Percentiles rank a stretch among this genome's conserved stretches.
Evolutionary conservation across 495 filamentous ascomycete genomes (phyloP).

Genomic region (Hyaloscypha finlandica): DNA sequence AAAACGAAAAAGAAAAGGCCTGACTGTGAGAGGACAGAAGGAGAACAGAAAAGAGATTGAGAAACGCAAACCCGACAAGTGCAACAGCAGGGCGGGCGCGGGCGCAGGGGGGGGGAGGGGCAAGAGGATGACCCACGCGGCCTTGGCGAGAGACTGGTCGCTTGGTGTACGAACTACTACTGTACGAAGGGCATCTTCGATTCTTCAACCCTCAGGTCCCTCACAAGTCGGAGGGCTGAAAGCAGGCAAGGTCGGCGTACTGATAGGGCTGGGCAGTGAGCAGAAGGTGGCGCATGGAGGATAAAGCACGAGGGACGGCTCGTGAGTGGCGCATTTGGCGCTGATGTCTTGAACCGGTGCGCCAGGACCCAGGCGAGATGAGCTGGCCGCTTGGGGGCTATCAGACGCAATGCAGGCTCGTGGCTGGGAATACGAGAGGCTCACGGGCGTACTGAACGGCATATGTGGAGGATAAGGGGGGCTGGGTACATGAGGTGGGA

Average conservation of each 20-base stretch:
- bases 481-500: neutral
- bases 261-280: neutral
- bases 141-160: no score
- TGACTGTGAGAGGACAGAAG: neutral
- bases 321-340: neutral
- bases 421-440: neutral
- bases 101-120: no score
- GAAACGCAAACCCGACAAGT: no score
- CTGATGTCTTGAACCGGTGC: neutral
- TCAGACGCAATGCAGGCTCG: neutral
- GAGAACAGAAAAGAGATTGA: no score
- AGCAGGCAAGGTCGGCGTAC: neutral
- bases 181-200: no score
- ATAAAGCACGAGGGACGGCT: neutral
- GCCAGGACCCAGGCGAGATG: neutral
- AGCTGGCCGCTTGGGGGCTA: neutral
- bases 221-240: neutral
- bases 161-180: no score
- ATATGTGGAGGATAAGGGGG: no score
- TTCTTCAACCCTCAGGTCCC: no score
- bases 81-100: no score
- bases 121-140: no score
- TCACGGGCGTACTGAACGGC: neutral
- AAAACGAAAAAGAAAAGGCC: neutral
- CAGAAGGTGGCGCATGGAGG: neutral